Conservation (phyloP, 2,329 filamentous ascomycete genomes). For the Dactylellina sp. region DNA sequence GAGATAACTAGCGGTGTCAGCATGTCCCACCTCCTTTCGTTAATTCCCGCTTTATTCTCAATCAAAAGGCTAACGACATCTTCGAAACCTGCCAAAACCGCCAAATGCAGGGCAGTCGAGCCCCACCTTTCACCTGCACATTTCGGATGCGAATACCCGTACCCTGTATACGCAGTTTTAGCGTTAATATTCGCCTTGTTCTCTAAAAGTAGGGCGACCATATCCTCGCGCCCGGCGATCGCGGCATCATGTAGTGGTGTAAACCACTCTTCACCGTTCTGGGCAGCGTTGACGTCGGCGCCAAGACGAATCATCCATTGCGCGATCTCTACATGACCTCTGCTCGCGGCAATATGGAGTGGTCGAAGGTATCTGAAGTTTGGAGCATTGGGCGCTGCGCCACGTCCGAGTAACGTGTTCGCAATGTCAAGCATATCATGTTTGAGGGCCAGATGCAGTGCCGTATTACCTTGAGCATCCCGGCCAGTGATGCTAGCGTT, state of each 20-base stretch:
- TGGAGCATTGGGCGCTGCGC: constrained; percentile 16
- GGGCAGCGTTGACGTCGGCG: constrained; percentile 33
- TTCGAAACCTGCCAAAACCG: constrained; percentile 22
- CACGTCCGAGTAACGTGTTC: constrained; percentile 26
- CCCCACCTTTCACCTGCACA: constrained; percentile 46
- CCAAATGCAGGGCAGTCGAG: constrained; percentile 35
- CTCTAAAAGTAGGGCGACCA: constrained; percentile 21
- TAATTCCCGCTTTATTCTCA: constrained; percentile 22
- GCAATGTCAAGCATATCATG: constrained; percentile 32
- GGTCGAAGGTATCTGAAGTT: constrained; percentile 38
- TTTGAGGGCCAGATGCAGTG: constrained; percentile 26
- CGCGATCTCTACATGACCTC: constrained; percentile 7
- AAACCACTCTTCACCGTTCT: constrained; percentile 45
- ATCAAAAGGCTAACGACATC: constrained; percentile 29
- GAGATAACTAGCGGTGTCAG: constrained; percentile 32
- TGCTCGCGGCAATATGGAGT: constrained; percentile 36
- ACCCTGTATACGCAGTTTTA: constrained; percentile 33
- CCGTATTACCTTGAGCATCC: constrained; percentile 18
- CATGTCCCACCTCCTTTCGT: constrained; percentile 51
- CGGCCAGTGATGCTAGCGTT: constrained; percentile 16
- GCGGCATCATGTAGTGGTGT: constrained; percentile 41
- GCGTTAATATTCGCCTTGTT: constrained; percentile 32
- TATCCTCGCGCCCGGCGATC: constrained; percentile 10
- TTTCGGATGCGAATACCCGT: constrained; percentile 54
- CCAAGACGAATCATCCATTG: constrained; percentile 17